A percentile compares a stretch with the other conserved stretches of the same genome.
Conservation (phyloP, 768 basidiomycete genomes). For the Phylloporus sp. region DNA sequence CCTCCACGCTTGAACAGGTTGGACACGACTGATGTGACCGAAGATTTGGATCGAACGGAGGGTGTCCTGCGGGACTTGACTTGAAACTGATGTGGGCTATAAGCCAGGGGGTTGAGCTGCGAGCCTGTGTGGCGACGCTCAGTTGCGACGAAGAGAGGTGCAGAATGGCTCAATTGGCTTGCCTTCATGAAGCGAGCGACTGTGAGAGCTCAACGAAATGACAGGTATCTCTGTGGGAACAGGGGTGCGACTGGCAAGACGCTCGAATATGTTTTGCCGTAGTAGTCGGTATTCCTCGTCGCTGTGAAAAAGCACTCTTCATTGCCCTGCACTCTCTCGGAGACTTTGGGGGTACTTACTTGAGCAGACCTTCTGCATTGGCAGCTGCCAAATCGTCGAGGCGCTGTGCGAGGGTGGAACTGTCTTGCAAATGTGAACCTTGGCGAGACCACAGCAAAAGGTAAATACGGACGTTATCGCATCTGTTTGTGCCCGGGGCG, state of each 20-base stretch:
- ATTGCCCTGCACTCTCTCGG: background rate
- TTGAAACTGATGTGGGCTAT: constrained; percentile 29
- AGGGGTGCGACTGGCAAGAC: constrained; percentile 54
- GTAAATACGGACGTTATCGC: constrained; percentile 48
- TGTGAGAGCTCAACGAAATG: constrained; percentile 47
- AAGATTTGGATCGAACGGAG: constrained; percentile 50
- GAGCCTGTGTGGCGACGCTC: constrained; percentile 10
- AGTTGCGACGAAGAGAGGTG: constrained; percentile 1
- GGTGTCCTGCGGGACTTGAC: constrained; percentile 39
- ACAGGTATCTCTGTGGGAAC: constrained; percentile 61
- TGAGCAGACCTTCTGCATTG: constrained; percentile 74
- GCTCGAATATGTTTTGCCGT: constrained; percentile 79
- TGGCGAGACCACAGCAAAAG: constrained; percentile 9
- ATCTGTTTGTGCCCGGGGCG: constrained; percentile 37
- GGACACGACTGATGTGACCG: constrained; percentile 47
- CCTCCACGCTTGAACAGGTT: constrained; percentile 49
- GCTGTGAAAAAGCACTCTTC: constrained; percentile 34
- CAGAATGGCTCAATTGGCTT: background rate
- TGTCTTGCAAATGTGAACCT: constrained; percentile 27
- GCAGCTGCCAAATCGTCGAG: constrained; percentile 76
- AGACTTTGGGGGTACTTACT: constrained; percentile 40
- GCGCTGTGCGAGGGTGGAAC: constrained; percentile 72
- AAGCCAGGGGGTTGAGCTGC: constrained; percentile 14
- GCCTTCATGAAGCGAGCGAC: constrained; percentile 21
- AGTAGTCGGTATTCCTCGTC: constrained; percentile 84